A percentile compares a stretch with the other conserved stretches of the same genome.
These are phyloP conservation scores for Saccharomycopsis lassenensis DNA, from an alignment of 805 yeast species.

Conservation along the genomic window DNA sequence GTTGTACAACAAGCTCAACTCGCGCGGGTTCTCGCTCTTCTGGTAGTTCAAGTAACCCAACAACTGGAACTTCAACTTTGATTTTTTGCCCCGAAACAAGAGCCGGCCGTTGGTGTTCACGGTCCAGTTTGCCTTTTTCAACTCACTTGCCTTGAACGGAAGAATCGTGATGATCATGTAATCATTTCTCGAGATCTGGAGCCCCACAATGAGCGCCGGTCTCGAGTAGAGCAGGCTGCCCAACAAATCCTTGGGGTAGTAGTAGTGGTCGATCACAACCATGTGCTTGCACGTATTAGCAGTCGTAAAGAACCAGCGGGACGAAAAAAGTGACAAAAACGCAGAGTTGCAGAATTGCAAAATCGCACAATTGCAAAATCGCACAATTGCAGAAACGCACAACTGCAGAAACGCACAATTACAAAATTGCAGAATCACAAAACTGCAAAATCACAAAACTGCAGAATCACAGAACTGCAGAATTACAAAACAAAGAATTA, in stretches of 20 bases:
- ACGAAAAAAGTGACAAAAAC: no score
- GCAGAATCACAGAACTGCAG: slow-evolving; percentile 10
- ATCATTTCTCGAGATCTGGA: slow-evolving; percentile 9
- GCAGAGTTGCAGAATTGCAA: no score
- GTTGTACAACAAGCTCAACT: slow-evolving; percentile 15
- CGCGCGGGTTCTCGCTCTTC: not conserved
- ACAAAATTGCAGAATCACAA: slow-evolving; percentile 9
- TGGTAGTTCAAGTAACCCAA: slow-evolving; percentile 17
- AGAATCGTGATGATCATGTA: slow-evolving; percentile 15
- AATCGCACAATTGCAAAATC: no score
- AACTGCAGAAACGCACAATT: no score
- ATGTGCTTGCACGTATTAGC: no score
- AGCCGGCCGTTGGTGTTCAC: not conserved
- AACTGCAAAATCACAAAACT: no score
- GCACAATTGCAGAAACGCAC: no score
- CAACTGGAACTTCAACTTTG: slow-evolving; percentile 3
- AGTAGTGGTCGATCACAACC: no score
- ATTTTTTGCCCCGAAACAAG: not conserved
- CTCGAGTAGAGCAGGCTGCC: slow-evolving; percentile 12
- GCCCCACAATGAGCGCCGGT: slow-evolving; percentile 15
- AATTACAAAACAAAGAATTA: slow-evolving; percentile 16
- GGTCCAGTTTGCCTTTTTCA: not conserved
- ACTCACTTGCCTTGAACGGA: slow-evolving; percentile 14
- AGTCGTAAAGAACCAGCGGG: no score
- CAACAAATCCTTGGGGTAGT: slow-evolving; percentile 17